phyloP scores from a whole-genome alignment of 2,329 filamentous ascomycete genomes.

The Colletotrichum lupini region DNA sequence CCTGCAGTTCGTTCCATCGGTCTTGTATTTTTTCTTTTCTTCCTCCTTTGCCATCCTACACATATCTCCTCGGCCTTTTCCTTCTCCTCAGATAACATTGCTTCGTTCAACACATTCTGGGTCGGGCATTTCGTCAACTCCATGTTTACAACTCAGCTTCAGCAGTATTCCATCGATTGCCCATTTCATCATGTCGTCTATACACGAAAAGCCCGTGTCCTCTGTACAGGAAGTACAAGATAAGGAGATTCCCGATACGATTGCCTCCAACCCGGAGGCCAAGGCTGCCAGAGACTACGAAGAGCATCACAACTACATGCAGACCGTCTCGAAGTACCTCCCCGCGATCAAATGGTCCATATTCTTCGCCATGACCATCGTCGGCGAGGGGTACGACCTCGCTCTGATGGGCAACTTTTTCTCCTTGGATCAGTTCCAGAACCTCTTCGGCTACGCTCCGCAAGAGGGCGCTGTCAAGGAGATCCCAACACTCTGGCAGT shows the following conservation, averaged over 20 bases:
- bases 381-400: conserved; percentile 44
- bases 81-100: neutral
- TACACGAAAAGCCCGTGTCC: neutral
- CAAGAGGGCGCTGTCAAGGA: conserved; percentile 43
- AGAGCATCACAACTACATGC: neutral
- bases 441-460: conserved; percentile 41
- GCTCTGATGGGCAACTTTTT: conserved; percentile 49
- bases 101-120: neutral
- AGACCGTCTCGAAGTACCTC: conserved; percentile 1
- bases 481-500: conserved; percentile 55
- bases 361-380: conserved; percentile 33
- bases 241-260: neutral
- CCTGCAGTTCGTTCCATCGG: neutral
- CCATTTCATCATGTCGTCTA: neutral
- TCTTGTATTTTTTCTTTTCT: neutral
- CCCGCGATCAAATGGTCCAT: conserved; percentile 36
- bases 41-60: neutral
- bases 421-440: conserved; percentile 42
- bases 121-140: neutral
- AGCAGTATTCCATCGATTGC: neutral
- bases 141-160: neutral
- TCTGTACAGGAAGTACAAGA: neutral
- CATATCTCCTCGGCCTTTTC: neutral
- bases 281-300: conserved; percentile 16
- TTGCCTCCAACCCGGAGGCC: conserved; percentile 4